phyloP scores from a whole-genome alignment of 768 basidiomycete genomes.

The Phaffia australis region DNA sequence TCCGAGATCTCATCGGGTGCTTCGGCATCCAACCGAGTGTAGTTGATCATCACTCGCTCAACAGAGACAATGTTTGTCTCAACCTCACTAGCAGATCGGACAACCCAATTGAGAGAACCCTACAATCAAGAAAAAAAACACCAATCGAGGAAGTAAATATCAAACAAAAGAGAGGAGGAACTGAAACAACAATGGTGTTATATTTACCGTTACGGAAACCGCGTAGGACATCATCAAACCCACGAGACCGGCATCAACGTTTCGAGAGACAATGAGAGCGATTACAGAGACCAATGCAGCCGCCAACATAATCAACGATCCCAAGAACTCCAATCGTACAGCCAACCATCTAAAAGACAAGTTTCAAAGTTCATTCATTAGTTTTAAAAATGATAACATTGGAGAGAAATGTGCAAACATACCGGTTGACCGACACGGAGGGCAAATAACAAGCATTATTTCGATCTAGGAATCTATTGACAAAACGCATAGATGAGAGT shows the following conservation, averaged over 20 bases:
- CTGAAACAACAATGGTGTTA: not conserved
- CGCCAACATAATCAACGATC: conserved; percentile 64
- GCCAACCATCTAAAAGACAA: conserved; percentile 55
- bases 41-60: conserved; percentile 37
- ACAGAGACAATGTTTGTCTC: conserved; percentile 39
- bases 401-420: not conserved
- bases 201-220: conserved; percentile 59
- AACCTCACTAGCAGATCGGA: conserved; percentile 37
- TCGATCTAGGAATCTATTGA: conserved; percentile 47
- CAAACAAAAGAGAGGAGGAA: not conserved
- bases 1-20: conserved; percentile 35
- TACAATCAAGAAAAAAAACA: conserved; percentile 14
- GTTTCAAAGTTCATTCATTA: not conserved
- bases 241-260: conserved; percentile 74
- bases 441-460: conserved; percentile 71
- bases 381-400: not conserved
- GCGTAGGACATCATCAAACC: conserved; percentile 79
- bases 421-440: conserved; percentile 42
- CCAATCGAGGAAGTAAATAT: not conserved
- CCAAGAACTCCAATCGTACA: conserved; percentile 71
- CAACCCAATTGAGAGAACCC: conserved; percentile 36
- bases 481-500: not conserved
- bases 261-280: conserved; percentile 58
- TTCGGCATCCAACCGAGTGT: conserved; percentile 32
- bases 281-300: conserved; percentile 57